Percentiles rank a stretch among this genome's conserved stretches.
These are phyloP conservation scores for Pythium phragmiticola DNA, from an alignment of 352 stramenopile genomes.

Conservation along the genomic window DNA sequence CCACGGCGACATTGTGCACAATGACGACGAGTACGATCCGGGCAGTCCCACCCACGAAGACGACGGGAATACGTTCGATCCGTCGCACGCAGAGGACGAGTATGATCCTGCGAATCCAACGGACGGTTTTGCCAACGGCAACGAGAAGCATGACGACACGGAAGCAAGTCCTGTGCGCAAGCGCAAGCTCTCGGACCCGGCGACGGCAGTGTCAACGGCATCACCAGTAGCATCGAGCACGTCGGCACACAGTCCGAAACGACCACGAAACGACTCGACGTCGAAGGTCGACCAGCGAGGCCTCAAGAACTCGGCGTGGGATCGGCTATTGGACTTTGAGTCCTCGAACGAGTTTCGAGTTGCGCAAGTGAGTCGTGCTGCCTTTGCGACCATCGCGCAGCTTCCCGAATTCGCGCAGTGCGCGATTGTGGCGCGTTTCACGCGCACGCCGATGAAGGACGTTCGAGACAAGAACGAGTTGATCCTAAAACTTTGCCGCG, in stretches of 20 bases:
- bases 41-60: slow-evolving; percentile 25
- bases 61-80: slow-evolving; percentile 18
- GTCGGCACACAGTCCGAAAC: slow-evolving; percentile 20
- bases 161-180: slow-evolving; percentile 10
- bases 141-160: neutral
- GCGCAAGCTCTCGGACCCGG: slow-evolving; percentile 16
- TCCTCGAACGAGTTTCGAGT: slow-evolving; percentile 56
- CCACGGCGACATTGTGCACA: slow-evolving; percentile 12
- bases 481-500: slow-evolving; percentile 64
- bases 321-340: slow-evolving; percentile 78
- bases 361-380: slow-evolving; percentile 69
- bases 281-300: slow-evolving; percentile 31
- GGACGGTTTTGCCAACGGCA: neutral
- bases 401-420: slow-evolving; percentile 81
- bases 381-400: slow-evolving; percentile 57
- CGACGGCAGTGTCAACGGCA: slow-evolving; percentile 4
- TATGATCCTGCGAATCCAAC: slow-evolving; percentile 28
- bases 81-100: slow-evolving; percentile 20
- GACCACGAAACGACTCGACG: neutral
- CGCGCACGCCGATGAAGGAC: slow-evolving; percentile 52
- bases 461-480: slow-evolving; percentile 79
- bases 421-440: slow-evolving; percentile 66
- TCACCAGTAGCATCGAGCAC: slow-evolving; percentile 4
- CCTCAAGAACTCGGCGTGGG: slow-evolving; percentile 60
- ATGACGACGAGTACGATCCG: slow-evolving; percentile 35